Conservation (phyloP, 2,329 filamentous ascomycete genomes). For the Fusarium sp. region DNA sequence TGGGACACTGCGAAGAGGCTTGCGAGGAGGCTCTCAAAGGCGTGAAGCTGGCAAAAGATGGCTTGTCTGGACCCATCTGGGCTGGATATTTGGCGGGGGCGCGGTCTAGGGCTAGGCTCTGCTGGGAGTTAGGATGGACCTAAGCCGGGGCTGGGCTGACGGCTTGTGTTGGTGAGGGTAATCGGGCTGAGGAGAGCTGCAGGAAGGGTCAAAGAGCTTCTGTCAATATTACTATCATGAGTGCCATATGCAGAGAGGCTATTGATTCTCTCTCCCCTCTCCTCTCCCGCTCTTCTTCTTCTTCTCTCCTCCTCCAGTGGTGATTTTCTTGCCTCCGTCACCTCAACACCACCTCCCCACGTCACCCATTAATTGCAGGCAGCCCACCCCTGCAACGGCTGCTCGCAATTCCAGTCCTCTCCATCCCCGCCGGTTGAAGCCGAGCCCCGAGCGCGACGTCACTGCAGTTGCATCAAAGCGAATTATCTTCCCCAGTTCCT, state of each 20-base stretch:
- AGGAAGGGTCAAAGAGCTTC: background rate
- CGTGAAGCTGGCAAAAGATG: slow-evolving; percentile 22
- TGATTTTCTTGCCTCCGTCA: slow-evolving; percentile 13
- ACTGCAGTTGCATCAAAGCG: slow-evolving; percentile 23
- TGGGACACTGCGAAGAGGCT: slow-evolving; percentile 22
- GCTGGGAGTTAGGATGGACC: slow-evolving; percentile 28
- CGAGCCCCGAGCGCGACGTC: slow-evolving; percentile 41
- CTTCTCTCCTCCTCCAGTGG: slow-evolving; percentile 12
- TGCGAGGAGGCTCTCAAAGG: slow-evolving; percentile 9
- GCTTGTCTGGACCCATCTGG: slow-evolving; percentile 42
- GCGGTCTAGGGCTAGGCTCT: slow-evolving; percentile 37
- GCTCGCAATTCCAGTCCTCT: slow-evolving; percentile 4
- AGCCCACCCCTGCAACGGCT: background rate
- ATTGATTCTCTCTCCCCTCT: background rate
- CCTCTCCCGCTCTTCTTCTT: slow-evolving; percentile 13
- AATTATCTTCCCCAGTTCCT: slow-evolving; percentile 23
- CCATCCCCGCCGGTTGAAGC: slow-evolving; percentile 33
- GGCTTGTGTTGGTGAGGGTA: slow-evolving; percentile 8
- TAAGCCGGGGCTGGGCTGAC: slow-evolving; percentile 43
- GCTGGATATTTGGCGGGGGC: slow-evolving; percentile 42
- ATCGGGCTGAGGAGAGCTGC: slow-evolving; percentile 29
- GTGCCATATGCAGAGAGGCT: background rate
- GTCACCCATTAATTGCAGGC: background rate
- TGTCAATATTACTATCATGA: slow-evolving; percentile 12
- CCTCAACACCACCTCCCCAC: slow-evolving; percentile 17